Evolutionary conservation across 2,329 filamentous ascomycete genomes (phyloP).

Genomic region (Hirsutella minnesotensis): DNA sequence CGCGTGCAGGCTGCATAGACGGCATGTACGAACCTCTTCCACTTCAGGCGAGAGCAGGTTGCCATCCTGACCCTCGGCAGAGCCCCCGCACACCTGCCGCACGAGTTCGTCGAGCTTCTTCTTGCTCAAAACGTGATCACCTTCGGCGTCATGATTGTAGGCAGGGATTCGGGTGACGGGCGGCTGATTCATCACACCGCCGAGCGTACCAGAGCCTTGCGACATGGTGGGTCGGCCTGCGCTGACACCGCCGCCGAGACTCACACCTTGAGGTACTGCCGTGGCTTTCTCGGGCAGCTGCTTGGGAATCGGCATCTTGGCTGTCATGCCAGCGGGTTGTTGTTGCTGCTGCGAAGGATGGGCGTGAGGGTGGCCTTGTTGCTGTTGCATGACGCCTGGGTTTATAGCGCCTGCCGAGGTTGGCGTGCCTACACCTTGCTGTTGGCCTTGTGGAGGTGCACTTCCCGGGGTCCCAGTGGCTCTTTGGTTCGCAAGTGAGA

Average conservation of each 20-base stretch:
- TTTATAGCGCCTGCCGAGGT: constrained; percentile 16
- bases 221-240: constrained; percentile 70
- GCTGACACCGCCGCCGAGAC: constrained; percentile 50
- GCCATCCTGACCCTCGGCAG: constrained; percentile 57
- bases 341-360: constrained; percentile 13
- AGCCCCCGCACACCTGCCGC: constrained; percentile 79
- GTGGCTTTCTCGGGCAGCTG: constrained; percentile 57
- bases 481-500: constrained; percentile 34
- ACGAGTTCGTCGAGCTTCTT: constrained; percentile 95
- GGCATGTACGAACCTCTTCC: constrained; percentile 63
- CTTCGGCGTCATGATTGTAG: constrained; percentile 82
- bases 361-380: constrained; percentile 10
- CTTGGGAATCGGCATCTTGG: constrained; percentile 75
- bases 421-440: constrained; percentile 17
- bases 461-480: constrained; percentile 22
- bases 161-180: constrained; percentile 70
- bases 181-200: constrained; percentile 79
- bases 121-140: constrained; percentile 89
- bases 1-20: background rate
- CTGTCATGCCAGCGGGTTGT: constrained; percentile 27
- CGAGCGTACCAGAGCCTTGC: constrained; percentile 63
- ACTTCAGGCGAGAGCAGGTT: constrained; percentile 82
- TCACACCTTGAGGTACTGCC: constrained; percentile 60
- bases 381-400: constrained; percentile 15
- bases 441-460: constrained; percentile 17